Evolutionary conservation across 1,284 basidiomycete species (phyloP), one percentile per base, ranked within the genome.

Genomic region (Phylloboletellus chloephorus): DNA sequence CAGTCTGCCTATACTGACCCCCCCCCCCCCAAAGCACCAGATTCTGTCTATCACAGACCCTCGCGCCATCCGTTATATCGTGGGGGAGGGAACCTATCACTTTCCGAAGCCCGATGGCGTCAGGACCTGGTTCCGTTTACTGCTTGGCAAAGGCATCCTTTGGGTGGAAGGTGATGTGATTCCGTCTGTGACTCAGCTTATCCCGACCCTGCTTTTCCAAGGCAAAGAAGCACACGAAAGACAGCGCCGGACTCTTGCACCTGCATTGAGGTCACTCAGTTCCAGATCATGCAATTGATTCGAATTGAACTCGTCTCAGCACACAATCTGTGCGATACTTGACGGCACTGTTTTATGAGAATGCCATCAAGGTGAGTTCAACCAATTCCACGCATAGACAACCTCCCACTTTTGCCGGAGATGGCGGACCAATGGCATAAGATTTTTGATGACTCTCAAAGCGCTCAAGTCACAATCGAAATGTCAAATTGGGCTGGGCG

Each of bases 71-170:
- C 59, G 60, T 4, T 74, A 70, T 37, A 76, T 79, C 40, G 56
- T 79, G 3, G 66, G 67, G 21, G 71, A 76, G 48, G 67, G 64
- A 11, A 65, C 67, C 1, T 78, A 78, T 52, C 62, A 58, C 21
- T 79, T 79, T 49, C 77, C 77, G 2, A 79, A 79, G 54, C 74
- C 76, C 7, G 54, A 64, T 34, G 77, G 77, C 24, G 77, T 78
- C 17, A 67, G 77, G 43, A 71, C 68, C 12, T 79, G 77, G 77
- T 79, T 79, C 52, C 67, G 66, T 45, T 70, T 71, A 21, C 68
- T 76, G 2, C 63, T 78, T 4, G 77, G 78, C 12, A 68, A 78
- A 57, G 77, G 77, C n/a, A 72, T 79, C 43, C 67, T 79, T 13
- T 78, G 75, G 72, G 67, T 76, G 12, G 77, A 79, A 70, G 76